Conservation (phyloP, 1,139 yeast species). For the Candida sp. region DNA sequence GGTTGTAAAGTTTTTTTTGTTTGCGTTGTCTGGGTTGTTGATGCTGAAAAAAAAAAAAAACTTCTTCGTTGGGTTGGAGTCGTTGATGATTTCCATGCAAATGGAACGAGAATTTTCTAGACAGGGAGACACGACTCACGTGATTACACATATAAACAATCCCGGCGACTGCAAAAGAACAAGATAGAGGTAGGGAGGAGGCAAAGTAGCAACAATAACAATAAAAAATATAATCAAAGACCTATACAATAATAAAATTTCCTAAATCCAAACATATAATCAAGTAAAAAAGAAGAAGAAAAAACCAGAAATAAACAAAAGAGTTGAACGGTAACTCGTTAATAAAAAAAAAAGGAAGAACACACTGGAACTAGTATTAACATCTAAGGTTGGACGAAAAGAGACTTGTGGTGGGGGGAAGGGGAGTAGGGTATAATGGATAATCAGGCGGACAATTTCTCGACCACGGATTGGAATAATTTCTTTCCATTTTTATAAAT, state of each 20-base stretch:
- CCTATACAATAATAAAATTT: neutral
- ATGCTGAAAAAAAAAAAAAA: neutral
- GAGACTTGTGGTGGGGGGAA: neutral
- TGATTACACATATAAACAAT: too few relatives aligned
- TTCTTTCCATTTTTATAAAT: slow-evolving; percentile 5
- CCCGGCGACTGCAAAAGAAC: neutral
- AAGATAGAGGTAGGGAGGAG: neutral
- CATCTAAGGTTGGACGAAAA: slow-evolving; percentile 2
- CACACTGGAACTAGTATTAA: neutral
- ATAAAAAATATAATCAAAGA: neutral
- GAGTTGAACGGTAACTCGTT: neutral
- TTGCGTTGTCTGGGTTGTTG: slow-evolving; percentile 1
- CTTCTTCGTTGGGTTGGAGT: neutral
- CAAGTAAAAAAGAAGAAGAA: neutral
- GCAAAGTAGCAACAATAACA: neutral
- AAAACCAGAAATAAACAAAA: neutral
- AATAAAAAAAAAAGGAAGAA: neutral
- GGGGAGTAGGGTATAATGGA: neutral
- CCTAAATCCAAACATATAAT: neutral
- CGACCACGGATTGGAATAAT: neutral
- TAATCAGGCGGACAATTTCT: neutral
- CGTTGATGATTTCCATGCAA: neutral
- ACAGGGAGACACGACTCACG: neutral
- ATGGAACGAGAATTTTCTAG: neutral
- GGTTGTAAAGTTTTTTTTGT: neutral